Evolutionary conservation across 441 rosid genomes (phyloP).

Genomic region (Eruca vesicaria): DNA sequence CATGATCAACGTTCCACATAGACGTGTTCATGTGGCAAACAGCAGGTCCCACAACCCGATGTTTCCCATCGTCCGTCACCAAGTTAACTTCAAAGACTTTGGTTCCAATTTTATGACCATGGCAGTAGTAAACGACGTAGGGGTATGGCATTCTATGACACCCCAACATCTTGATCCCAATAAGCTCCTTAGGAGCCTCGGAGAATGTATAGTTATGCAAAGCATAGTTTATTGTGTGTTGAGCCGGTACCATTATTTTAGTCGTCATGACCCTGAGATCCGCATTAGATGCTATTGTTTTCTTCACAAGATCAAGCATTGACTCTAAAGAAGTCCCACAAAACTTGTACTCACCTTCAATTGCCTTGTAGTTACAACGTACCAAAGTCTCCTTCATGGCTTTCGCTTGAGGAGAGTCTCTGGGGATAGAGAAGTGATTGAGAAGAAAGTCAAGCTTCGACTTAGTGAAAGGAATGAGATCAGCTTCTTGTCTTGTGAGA

Average conservation of each 20-base stretch:
- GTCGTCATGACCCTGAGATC: slow-evolving; percentile 45
- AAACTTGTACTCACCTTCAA: slow-evolving; percentile 51
- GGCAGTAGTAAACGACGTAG: slow-evolving; percentile 70
- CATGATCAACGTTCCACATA: slow-evolving; percentile 59
- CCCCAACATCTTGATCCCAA: slow-evolving; percentile 43
- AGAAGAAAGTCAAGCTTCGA: slow-evolving; percentile 51
- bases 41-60: slow-evolving; percentile 45
- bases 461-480: slow-evolving; percentile 62
- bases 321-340: slow-evolving; percentile 75
- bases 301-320: slow-evolving; percentile 59
- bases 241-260: slow-evolving; percentile 6
- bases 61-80: slow-evolving; percentile 48
- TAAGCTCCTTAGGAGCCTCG: slow-evolving; percentile 41
- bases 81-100: slow-evolving; percentile 47
- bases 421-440: slow-evolving; percentile 49
- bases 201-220: slow-evolving; percentile 52
- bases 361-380: slow-evolving; percentile 48
- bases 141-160: slow-evolving; percentile 85
- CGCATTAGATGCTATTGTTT: slow-evolving; percentile 41
- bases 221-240: slow-evolving; percentile 5
- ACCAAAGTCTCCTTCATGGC: slow-evolving; percentile 57
- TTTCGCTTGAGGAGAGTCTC: slow-evolving; percentile 65
- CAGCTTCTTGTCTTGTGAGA: slow-evolving; percentile 56
- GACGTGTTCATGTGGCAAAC: slow-evolving; percentile 84
- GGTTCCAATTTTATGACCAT: slow-evolving; percentile 45